A percentile compares a stretch with the other conserved stretches of the same genome.
phyloP scores from a whole-genome alignment of 2,329 filamentous ascomycete species.

The Pseudogymnoascus sp. region DNA sequence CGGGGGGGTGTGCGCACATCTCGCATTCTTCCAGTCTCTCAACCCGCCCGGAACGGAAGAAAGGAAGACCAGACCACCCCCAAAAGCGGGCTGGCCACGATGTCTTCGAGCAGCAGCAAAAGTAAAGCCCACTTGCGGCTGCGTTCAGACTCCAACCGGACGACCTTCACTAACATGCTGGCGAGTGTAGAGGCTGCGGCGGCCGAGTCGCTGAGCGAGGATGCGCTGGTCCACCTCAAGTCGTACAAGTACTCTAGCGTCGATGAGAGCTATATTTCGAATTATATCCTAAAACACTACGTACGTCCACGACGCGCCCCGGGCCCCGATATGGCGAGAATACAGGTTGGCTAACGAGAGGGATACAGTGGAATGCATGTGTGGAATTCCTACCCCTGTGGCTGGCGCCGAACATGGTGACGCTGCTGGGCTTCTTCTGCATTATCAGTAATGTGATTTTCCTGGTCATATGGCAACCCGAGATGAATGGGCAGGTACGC shows the following conservation, averaged over 20 bases:
- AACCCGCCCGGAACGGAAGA: neutral
- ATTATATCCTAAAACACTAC: conserved; percentile 91
- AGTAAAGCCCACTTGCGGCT: conserved; percentile 21
- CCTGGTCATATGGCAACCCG: conserved; percentile 13
- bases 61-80: neutral
- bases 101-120: conserved; percentile 30
- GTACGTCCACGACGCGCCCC: conserved; percentile 45
- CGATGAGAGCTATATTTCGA: conserved; percentile 87
- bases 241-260: conserved; percentile 96
- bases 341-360: conserved; percentile 13
- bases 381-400: conserved; percentile 89
- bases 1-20: neutral
- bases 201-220: conserved; percentile 73
- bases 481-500: conserved; percentile 5
- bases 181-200: conserved; percentile 40
- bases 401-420: conserved; percentile 97
- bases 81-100: conserved; percentile 19
- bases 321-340: conserved; percentile 20
- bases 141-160: neutral
- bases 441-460: conserved; percentile 74
- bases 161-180: conserved; percentile 10
- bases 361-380: conserved; percentile 82
- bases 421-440: conserved; percentile 87
- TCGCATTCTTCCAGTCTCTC: neutral
- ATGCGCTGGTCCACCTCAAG: conserved; percentile 83